Conservation (phyloP, 2,329 filamentous ascomycete genomes). For the Hypoxylon sp. region DNA sequence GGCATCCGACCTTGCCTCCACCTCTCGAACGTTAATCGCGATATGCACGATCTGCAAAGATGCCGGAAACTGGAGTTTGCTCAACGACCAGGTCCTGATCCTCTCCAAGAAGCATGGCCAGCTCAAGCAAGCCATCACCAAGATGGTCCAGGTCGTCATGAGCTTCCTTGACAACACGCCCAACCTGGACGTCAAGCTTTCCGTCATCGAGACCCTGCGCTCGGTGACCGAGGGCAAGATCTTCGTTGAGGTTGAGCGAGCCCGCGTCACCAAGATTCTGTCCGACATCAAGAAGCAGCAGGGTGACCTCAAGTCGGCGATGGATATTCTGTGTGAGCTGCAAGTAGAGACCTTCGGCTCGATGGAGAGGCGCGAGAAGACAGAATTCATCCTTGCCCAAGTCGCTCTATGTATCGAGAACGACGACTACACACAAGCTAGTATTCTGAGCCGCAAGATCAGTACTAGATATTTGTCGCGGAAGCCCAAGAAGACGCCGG, state of each 20-base stretch:
- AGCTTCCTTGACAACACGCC: slow-evolving; percentile 87
- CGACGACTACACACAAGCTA: slow-evolving; percentile 94
- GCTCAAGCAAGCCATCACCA: slow-evolving; percentile 97
- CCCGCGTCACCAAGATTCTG: slow-evolving; percentile 91
- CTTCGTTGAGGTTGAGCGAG: slow-evolving; percentile 98
- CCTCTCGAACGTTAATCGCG: slow-evolving; percentile 83
- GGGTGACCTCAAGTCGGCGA: slow-evolving; percentile 87
- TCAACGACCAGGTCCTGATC: slow-evolving; percentile 95
- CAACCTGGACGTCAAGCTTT: slow-evolving; percentile 84
- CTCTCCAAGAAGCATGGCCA: slow-evolving; percentile 99
- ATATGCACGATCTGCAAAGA: slow-evolving; percentile 96
- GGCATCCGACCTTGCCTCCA: slow-evolving; percentile 95
- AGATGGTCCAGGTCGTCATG: slow-evolving; percentile 99
- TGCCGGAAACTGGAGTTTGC: slow-evolving; percentile 87
- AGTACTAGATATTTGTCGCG: slow-evolving; percentile 90
- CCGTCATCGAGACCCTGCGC: slow-evolving; percentile 91
- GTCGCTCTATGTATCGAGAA: slow-evolving; percentile 94
- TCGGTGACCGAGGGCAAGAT: slow-evolving; percentile 99
- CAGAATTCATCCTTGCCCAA: slow-evolving; percentile 96
- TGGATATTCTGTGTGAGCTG: slow-evolving; percentile 93
- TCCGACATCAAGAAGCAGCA: slow-evolving; percentile 98
- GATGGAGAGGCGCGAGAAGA: slow-evolving; percentile 97
- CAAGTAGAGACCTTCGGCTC: slow-evolving; percentile 99
- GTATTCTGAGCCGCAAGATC: slow-evolving; percentile 94
- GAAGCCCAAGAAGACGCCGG: slow-evolving; percentile 88